Percentiles rank a stretch among this genome's conserved stretches.
Evolutionary conservation across 1,139 yeast genomes (phyloP).

Genomic region (Meyerozyma elateridarum): DNA sequence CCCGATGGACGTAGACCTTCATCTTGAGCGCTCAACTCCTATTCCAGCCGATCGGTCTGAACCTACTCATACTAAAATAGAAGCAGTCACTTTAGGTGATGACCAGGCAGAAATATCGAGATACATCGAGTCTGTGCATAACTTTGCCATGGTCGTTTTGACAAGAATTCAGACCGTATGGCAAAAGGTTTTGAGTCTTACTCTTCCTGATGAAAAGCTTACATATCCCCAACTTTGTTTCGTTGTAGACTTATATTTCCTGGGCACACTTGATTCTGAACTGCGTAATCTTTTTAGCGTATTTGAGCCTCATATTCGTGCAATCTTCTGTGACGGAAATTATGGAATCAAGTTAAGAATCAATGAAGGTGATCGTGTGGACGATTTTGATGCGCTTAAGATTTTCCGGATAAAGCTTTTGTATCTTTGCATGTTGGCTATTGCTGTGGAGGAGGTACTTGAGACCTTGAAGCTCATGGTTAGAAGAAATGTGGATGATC

Average conservation of each 20-base stretch:
- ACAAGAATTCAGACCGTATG: neutral
- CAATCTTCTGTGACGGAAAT: neutral
- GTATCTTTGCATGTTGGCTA: slow-evolving; percentile 27
- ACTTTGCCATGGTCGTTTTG: too few species aligned
- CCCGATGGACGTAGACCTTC: too few species aligned
- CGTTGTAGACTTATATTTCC: slow-evolving; percentile 31
- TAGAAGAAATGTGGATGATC: slow-evolving; percentile 11
- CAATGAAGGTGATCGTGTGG: neutral
- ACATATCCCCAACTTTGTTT: slow-evolving; percentile 28
- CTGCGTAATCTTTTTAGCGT: neutral
- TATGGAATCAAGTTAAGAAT: slow-evolving; percentile 1
- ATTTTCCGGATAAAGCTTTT: slow-evolving; percentile 19
- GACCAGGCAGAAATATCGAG: neutral
- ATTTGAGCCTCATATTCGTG: neutral
- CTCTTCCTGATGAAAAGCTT: slow-evolving; percentile 15
- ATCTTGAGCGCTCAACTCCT: too few species aligned
- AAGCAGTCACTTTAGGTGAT: too few species aligned
- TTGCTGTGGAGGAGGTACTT: slow-evolving; percentile 32
- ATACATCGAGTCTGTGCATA: neutral
- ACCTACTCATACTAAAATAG: neutral
- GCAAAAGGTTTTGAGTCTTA: slow-evolving; percentile 3
- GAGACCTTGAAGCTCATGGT: slow-evolving; percentile 19
- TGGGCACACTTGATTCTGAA: slow-evolving; percentile 3
- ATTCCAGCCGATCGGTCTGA: neutral
- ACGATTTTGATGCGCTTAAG: slow-evolving; percentile 13